Conservation (phyloP, 2,329 filamentous ascomycete genomes). For the Neofusicoccum sp. region DNA sequence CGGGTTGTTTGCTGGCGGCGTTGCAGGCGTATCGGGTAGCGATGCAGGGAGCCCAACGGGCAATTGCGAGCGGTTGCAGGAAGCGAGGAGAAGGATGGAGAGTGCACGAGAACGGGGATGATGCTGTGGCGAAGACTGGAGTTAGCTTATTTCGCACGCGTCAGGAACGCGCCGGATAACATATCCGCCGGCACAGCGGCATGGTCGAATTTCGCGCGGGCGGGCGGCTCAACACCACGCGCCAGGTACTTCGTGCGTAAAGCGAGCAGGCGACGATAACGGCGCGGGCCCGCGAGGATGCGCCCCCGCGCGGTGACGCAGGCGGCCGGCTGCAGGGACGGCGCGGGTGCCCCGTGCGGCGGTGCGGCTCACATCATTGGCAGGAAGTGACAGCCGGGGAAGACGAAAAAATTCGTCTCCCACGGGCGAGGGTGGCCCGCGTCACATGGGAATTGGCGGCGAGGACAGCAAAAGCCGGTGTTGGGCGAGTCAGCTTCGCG, state of each 20-base stretch:
- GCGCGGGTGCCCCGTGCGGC: background rate
- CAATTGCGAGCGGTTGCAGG: background rate
- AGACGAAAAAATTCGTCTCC: no score
- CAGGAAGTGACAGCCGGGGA: background rate
- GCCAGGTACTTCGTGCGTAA: background rate
- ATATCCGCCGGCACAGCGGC: background rate
- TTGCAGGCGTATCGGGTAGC: slow-evolving; percentile 13
- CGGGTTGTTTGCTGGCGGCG: background rate
- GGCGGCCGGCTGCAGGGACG: background rate
- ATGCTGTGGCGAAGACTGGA: background rate
- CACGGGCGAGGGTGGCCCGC: background rate
- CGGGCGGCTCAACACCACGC: slow-evolving; percentile 2
- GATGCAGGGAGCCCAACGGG: slow-evolving; percentile 5
- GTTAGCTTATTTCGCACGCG: background rate
- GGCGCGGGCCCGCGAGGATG: background rate
- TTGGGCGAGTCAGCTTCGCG: background rate
- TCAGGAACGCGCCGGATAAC: background rate
- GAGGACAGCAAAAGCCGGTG: slow-evolving; percentile 1
- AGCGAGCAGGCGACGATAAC: background rate
- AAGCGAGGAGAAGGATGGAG: background rate
- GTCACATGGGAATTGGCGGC: slow-evolving; percentile 13
- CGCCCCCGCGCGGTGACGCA: background rate
- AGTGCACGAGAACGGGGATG: background rate
- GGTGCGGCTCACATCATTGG: background rate
- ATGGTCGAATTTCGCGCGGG: background rate